Conservation (phyloP, 2,329 filamentous ascomycete species). For the Coleophoma crateriformis region DNA sequence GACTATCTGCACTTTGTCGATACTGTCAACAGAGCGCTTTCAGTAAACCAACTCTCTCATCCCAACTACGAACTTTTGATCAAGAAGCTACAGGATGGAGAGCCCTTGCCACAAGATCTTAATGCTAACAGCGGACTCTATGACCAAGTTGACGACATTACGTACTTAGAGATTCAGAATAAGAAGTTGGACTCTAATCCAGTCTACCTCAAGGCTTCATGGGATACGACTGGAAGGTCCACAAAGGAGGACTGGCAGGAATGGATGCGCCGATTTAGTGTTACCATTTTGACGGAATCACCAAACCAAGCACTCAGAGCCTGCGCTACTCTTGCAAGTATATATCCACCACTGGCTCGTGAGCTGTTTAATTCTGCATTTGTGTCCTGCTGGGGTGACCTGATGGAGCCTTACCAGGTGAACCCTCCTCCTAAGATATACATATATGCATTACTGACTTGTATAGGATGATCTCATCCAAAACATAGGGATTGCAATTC, state of each 20-base stretch:
- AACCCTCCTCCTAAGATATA: no score
- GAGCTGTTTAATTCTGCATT: conserved; percentile 98
- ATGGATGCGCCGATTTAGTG: conserved; percentile 95
- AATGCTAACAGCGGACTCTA: conserved; percentile 80
- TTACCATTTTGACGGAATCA: conserved; percentile 89
- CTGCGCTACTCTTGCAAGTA: conserved; percentile 83
- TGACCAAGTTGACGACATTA: conserved; percentile 72
- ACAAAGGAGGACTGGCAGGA: conserved; percentile 99
- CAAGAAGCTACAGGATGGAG: conserved; percentile 88
- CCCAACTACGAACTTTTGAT: conserved; percentile 90
- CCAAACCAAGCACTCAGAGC: conserved; percentile 92
- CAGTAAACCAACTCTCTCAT: conserved; percentile 75
- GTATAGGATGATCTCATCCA: conserved; percentile 76
- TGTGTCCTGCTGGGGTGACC: conserved; percentile 96
- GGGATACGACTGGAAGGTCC: conserved; percentile 94
- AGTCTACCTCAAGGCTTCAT: conserved; percentile 91
- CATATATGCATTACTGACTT: no score
- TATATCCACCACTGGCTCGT: conserved; percentile 85
- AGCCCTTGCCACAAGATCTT: conserved; percentile 89
- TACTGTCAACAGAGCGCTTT: conserved; percentile 83
- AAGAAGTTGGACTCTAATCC: conserved; percentile 98
- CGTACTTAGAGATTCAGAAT: conserved; percentile 75
- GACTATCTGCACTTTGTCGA: conserved; percentile 94
- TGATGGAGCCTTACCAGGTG: conserved; percentile 81
- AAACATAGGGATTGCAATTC: conserved; percentile 92